These are phyloP conservation scores for Coemansia sp. DNA, from an alignment of 192 early-diverging fungal genomes.

Conservation along the genomic window DNA sequence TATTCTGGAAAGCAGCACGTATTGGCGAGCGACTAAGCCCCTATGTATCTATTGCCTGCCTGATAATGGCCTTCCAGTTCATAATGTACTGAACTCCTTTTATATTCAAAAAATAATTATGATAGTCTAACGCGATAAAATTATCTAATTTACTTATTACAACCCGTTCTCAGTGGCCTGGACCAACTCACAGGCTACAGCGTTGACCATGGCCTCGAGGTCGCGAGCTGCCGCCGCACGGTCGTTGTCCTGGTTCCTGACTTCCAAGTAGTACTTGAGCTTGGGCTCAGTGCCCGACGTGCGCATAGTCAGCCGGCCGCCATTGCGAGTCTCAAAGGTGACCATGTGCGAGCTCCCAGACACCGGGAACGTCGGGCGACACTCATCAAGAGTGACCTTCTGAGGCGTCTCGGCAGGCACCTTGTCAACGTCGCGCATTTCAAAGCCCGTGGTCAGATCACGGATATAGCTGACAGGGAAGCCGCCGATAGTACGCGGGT, in stretches of 20 bases:
- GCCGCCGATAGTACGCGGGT: slow-evolving; percentile 72
- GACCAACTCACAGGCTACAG: slow-evolving; percentile 56
- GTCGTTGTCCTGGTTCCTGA: slow-evolving; percentile 49
- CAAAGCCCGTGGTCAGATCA: slow-evolving; percentile 89
- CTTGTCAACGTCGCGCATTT: slow-evolving; percentile 62
- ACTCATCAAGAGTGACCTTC: slow-evolving; percentile 25
- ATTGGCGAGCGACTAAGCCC: slow-evolving; percentile 95
- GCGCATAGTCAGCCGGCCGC: slow-evolving; percentile 67
- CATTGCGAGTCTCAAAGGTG: slow-evolving; percentile 78
- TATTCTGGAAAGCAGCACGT: slow-evolving; percentile 95
- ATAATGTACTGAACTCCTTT: slow-evolving; percentile 43
- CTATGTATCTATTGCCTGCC: slow-evolving; percentile 89
- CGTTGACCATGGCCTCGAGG: slow-evolving; percentile 55
- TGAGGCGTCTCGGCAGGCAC: neutral
- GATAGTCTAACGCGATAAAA: neutral
- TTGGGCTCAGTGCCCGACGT: slow-evolving; percentile 91
- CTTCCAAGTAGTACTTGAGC: slow-evolving; percentile 84
- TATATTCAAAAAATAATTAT: neutral
- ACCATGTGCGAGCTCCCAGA: slow-evolving; percentile 87
- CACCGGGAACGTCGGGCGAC: slow-evolving; percentile 70
- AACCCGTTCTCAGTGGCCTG: slow-evolving; percentile 34
- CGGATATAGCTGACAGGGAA: slow-evolving; percentile 73
- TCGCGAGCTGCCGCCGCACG: slow-evolving; percentile 56
- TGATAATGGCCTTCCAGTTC: slow-evolving; percentile 81
- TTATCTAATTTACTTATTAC: slow-evolving; percentile 6